Base-by-base conservation (phyloP, 768 basidiomycete genomes). In the Suillus clintonianus region DNA sequence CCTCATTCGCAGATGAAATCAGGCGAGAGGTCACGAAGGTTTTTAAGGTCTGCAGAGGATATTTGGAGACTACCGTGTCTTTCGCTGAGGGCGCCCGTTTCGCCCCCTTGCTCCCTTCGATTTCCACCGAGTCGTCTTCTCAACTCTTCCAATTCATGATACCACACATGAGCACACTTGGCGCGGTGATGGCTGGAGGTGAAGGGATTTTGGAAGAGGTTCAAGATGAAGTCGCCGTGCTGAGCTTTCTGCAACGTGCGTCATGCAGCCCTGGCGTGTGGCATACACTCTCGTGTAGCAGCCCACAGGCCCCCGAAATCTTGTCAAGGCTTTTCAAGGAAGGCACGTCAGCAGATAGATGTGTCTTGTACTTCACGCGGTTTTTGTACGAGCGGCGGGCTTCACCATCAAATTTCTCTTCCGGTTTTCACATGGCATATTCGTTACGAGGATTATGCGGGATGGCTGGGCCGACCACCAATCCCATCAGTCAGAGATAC, bases 341-440 rank as follows among this genome's bases (percentile, higher is more conserved):
- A 19, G 37, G 17, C 37, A 57, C 55, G 2, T 10, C 9, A 10
- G 10, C 24, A 11, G 55, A 57, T 27, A 3, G 0, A 27, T 11
- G 1, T 27, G 5, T 72, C 61, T 65, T 76, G 51, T 62, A 75
- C 66, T 76, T 75, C 69, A 74, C 77, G 34, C 70, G 70, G 27
- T 64, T 76, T 54, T 70, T 69, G 32, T 65, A 77, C 47, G 66
- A 79, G 57, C 68, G 77, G 27, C 27, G 27, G 27, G 4, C 13
- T 17, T 59, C 9, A 2, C 13, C 5, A 14, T 22, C 42, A 45
- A 5, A 0, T 41, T 22, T 34, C 58, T 27, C 42, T 54, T 63
- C 32, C 5, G 43, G 15, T 19, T 22, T 19, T 19, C 54, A 17
- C n/a, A 41, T 34, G 32, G 45, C 50, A 32, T 59, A 36, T 22